Evolutionary conservation across 2,329 filamentous ascomycete species (phyloP), one percentile per base, ranked within the genome.

Genomic region (Didymella arachidicola): DNA sequence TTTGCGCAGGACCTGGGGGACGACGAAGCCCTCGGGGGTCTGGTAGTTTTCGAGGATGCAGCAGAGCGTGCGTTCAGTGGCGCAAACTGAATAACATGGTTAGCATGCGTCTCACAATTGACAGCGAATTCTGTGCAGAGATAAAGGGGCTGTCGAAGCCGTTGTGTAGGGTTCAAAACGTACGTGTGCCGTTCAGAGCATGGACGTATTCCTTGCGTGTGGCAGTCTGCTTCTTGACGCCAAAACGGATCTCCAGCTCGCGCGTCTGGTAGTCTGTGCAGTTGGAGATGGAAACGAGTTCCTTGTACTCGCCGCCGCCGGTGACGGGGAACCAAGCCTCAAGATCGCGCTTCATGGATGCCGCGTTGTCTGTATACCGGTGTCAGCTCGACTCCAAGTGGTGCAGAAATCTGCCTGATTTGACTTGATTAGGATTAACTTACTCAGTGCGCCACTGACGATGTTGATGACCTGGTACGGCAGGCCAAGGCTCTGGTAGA

Each of bases 31-130:
- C 67, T 94, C 90, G 72, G 93, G 88, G 0, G 89, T 95, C 82
- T 99, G 95, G 79, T 94, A 98, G 80, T 98, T 99, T 81, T 99
- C 95, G 38, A 99, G 85, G 42, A 99, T 84, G 76, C 94, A 97
- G 84, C 95, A 98, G 48, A 98, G 84, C 0, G 94, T 92, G 75
- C 94, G 86, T 75, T 96, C 93, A 1, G 94, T 97, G 18, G 94
- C 94, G 77, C 90, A 94, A 38, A 97, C 83, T 19, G 38, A 10
- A 2, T 6, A 14, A 2, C 3, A 38, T 7, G 12, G 27, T 70
- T 45, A 68, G 54, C 22, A 53, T 25, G 16, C 19, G 14, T 27
- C 7, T 25, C 12, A 39, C 14, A 4, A 19, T 18, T 8, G 8
- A 19, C 3, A 16, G 19, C 7, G 36, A 18, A 11, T 39, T 5